Percentiles rank a stretch among this genome's conserved stretches.
Conservation (phyloP, 2,329 filamentous ascomycete species). For the Diplocarpon rosae region DNA sequence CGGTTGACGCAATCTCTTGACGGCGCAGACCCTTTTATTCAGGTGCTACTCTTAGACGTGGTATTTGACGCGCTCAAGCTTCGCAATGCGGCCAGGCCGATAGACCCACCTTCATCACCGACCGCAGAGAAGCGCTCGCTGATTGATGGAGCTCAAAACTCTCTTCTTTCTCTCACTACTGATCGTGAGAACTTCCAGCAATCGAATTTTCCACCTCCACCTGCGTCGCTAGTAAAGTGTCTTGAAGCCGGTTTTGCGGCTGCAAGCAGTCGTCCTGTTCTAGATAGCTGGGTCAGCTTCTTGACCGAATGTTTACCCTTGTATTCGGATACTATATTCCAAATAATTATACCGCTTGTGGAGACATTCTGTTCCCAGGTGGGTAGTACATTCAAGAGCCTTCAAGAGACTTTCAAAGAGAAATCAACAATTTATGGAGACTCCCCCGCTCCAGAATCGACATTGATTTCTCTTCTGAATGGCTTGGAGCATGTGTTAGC, state of each 20-base stretch:
- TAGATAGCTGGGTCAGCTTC: slow-evolving; percentile 89
- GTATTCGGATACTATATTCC: slow-evolving; percentile 76
- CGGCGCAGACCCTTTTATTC: slow-evolving; percentile 56
- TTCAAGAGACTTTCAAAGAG: slow-evolving; percentile 54
- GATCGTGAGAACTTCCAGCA: slow-evolving; percentile 33
- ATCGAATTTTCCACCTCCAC: slow-evolving; percentile 42
- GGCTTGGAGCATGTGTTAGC: slow-evolving; percentile 86
- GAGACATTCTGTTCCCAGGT: slow-evolving; percentile 81
- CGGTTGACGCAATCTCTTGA: slow-evolving; percentile 51
- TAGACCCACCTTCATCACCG: slow-evolving; percentile 17
- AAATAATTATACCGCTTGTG: slow-evolving; percentile 80
- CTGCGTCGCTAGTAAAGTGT: slow-evolving; percentile 67
- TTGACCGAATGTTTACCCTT: slow-evolving; percentile 73
- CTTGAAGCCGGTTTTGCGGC: slow-evolving; percentile 74
- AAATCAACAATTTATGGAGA: slow-evolving; percentile 21
- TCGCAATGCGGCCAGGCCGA: slow-evolving; percentile 31
- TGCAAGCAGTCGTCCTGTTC: slow-evolving; percentile 57
- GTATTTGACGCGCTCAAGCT: slow-evolving; percentile 64
- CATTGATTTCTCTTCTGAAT: slow-evolving; percentile 77
- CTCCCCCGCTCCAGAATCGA: slow-evolving; percentile 51
- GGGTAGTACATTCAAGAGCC: slow-evolving; percentile 55
- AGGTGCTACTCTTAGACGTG: slow-evolving; percentile 70
- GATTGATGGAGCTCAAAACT: slow-evolving; percentile 28
- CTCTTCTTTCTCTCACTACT: slow-evolving; percentile 32
- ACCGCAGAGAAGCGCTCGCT: slow-evolving; percentile 21